These are phyloP conservation scores for Dendrostoma leiphaemia DNA, from an alignment of 2,329 filamentous ascomycete genomes.

Conservation along the genomic window DNA sequence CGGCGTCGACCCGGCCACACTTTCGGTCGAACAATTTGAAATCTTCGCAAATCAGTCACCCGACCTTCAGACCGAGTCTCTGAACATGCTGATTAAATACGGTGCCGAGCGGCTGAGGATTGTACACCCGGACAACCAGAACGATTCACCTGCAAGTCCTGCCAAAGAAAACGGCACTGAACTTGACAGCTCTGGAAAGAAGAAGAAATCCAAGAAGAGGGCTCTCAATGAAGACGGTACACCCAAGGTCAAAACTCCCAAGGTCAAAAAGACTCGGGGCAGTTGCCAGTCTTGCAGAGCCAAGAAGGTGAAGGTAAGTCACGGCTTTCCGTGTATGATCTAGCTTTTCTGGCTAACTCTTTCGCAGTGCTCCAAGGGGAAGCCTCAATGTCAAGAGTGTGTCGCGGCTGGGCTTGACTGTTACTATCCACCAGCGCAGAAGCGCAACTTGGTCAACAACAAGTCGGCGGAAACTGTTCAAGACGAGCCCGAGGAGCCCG, in stretches of 20 bases:
- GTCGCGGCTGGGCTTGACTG: conserved; percentile 12
- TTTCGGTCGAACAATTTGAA: conserved; percentile 55
- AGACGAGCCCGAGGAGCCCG: not conserved
- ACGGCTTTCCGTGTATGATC: not conserved
- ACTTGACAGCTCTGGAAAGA: conserved; percentile 26
- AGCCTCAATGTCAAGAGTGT: conserved; percentile 32
- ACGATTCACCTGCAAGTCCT: conserved; percentile 21
- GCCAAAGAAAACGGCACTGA: conserved; percentile 7
- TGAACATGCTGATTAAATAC: conserved; percentile 55
- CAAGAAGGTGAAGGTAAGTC: conserved; percentile 27
- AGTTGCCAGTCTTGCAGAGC: conserved; percentile 31
- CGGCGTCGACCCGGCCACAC: conserved; percentile 50
- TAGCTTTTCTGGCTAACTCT: not conserved
- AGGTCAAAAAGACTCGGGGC: conserved; percentile 30
- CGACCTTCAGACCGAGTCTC: conserved; percentile 51
- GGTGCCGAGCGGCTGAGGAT: conserved; percentile 57
- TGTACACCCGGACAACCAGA: conserved; percentile 47
- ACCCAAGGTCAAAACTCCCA: conserved; percentile 21
- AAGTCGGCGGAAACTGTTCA: conserved; percentile 5
- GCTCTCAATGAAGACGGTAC: conserved; percentile 26
- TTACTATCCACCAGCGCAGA: conserved; percentile 17
- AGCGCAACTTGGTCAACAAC: conserved; percentile 7
- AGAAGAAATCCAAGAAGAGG: conserved; percentile 27
- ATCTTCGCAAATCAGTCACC: conserved; percentile 61
- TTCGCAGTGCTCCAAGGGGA: conserved; percentile 31